phyloP scores from a whole-genome alignment of 2,329 filamentous ascomycete species.

The Aplosporella prunicola region DNA sequence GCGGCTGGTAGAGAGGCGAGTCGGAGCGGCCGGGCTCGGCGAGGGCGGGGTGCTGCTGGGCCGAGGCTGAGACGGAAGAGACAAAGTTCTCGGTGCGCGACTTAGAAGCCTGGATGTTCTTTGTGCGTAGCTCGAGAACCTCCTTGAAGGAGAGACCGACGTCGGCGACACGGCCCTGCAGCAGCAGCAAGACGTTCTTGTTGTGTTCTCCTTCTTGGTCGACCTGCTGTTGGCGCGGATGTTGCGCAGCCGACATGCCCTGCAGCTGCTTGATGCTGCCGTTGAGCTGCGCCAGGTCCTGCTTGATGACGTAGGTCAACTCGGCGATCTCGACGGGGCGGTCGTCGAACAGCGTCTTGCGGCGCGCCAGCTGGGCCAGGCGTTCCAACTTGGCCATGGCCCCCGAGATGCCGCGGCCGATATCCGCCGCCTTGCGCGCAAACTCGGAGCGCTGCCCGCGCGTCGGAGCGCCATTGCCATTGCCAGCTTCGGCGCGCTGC shows the following conservation, averaged over 20 bases:
- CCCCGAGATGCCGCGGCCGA: constrained; percentile 79
- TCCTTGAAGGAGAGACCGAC: constrained; percentile 96
- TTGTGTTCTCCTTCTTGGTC: constrained; percentile 92
- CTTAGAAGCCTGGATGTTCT: constrained; percentile 92
- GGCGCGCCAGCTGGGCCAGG: constrained; percentile 84
- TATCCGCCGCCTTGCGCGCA: constrained; percentile 80
- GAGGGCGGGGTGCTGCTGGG: constrained; percentile 34
- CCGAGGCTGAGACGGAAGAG: constrained; percentile 71
- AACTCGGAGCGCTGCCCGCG: constrained; percentile 66
- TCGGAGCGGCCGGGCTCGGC: constrained; percentile 62
- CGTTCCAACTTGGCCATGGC: constrained; percentile 96
- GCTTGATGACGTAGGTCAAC: constrained; percentile 94
- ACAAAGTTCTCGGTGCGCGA: constrained; percentile 95
- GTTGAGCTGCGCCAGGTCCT: constrained; percentile 79
- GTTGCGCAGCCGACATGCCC: constrained; percentile 63
- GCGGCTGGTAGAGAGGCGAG: constrained; percentile 78
- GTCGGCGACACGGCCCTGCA: constrained; percentile 85
- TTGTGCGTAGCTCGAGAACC: constrained; percentile 88
- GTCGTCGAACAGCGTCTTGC: constrained; percentile 96
- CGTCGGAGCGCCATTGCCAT: constrained; percentile 35
- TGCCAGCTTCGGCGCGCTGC: constrained; percentile 49
- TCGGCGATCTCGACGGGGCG: constrained; percentile 94
- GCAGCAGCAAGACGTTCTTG: constrained; percentile 87
- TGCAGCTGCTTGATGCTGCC: constrained; percentile 82
- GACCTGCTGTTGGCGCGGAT: constrained; percentile 44